These are phyloP conservation scores for Boletus semigastroideus DNA, from an alignment of 1,284 basidiomycete genomes.

Conservation along the genomic window DNA sequence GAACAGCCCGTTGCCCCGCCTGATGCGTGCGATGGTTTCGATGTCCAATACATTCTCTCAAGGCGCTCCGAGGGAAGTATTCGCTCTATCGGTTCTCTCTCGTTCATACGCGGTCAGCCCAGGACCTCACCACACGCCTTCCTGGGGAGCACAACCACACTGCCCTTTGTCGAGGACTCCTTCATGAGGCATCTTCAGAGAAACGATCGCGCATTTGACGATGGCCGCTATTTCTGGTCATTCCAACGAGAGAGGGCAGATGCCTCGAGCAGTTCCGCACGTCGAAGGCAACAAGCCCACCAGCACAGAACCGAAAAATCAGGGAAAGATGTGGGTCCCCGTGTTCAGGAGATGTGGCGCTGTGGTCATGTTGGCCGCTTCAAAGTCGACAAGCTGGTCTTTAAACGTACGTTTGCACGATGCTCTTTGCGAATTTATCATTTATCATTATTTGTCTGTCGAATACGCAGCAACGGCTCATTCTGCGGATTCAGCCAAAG, in stretches of 20 bases:
- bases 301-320: conserved; percentile 24
- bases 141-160: conserved; percentile 49
- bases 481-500: conserved; percentile 53
- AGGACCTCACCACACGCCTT: conserved; percentile 18
- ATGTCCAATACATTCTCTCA: conserved; percentile 45
- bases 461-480: conserved; percentile 16
- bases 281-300: conserved; percentile 17
- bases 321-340: conserved; percentile 42
- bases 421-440: neutral
- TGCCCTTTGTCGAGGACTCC: conserved; percentile 51
- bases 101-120: conserved; percentile 33
- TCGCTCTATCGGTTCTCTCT: conserved; percentile 36
- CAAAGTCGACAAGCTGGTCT: conserved; percentile 53
- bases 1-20: neutral
- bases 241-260: conserved; percentile 59
- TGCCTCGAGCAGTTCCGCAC: conserved; percentile 17
- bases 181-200: conserved; percentile 53
- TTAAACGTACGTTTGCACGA: conserved; percentile 43
- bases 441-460: neutral
- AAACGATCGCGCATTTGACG: conserved; percentile 49
- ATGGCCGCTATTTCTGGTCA: conserved; percentile 55
- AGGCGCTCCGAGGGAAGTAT: conserved; percentile 31
- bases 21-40: conserved; percentile 39
- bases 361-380: conserved; percentile 66
- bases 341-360: conserved; percentile 65